Conservation (phyloP, 768 basidiomycete genomes). For the Suillus americanus region DNA sequence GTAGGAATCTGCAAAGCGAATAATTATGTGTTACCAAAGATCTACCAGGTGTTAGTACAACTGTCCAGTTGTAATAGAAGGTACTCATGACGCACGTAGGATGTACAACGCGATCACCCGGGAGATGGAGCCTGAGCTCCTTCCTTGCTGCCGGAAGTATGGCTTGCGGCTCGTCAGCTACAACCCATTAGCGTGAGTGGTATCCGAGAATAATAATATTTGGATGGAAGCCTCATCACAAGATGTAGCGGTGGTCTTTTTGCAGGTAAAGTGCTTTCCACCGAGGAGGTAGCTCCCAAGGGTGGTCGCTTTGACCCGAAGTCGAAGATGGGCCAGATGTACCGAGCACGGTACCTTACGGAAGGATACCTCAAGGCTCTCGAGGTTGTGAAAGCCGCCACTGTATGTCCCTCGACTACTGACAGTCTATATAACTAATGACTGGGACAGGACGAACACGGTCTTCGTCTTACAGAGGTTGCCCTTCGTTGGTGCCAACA, state of each 20-base stretch:
- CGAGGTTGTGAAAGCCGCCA: slow-evolving; percentile 37
- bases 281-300: slow-evolving; percentile 28
- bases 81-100: slow-evolving; percentile 16
- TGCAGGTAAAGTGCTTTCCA: slow-evolving; percentile 48
- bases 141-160: slow-evolving; percentile 58
- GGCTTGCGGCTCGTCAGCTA: slow-evolving; percentile 57
- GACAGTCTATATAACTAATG: not conserved
- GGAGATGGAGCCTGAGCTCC: slow-evolving; percentile 47
- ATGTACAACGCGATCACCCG: slow-evolving; percentile 52
- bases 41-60: slow-evolving; percentile 50
- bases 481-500: slow-evolving; percentile 64
- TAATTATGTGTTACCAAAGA: slow-evolving; percentile 53
- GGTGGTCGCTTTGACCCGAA: slow-evolving; percentile 43
- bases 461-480: slow-evolving; percentile 50
- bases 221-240: not conserved
- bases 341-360: slow-evolving; percentile 45
- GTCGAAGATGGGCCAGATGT: slow-evolving; percentile 40
- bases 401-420: slow-evolving; percentile 30
- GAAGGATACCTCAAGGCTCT: slow-evolving; percentile 45
- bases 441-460: slow-evolving; percentile 38
- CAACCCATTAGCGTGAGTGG: slow-evolving; percentile 49
- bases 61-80: not conserved
- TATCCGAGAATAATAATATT: not conserved
- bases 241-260: slow-evolving; percentile 50
- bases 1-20: slow-evolving; percentile 55